Base-by-base conservation (phyloP, 164 flowering plant species). In the Macadamia integrifolia region DNA sequence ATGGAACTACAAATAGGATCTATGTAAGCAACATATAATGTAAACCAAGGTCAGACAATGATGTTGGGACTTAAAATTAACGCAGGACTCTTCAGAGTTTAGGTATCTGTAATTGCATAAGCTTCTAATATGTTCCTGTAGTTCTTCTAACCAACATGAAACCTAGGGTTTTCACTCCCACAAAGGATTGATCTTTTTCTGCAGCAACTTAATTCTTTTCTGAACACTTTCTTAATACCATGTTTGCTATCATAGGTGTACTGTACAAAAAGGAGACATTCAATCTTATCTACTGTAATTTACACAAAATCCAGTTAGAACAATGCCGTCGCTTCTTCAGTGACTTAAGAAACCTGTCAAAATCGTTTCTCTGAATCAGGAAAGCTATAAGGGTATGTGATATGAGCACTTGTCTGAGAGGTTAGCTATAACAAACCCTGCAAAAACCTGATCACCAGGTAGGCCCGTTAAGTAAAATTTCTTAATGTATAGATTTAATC, bases 341-440 rank as follows among this genome's bases (percentile, higher is more conserved):
- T 12, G 43, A n/a, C 50, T 62, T 29, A 3, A 18, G 23, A 23
- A 23, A 3, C 40, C 58, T 13, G 3, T n/a, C 6, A 42, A 8
- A n/a, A 12, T 28, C 18, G 15, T 14, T 7, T 56, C 32, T 56
- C 14, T 42, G 1, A 44, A 18, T 58, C 43, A 40, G 57, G 58
- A 63, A 12, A 15, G 60, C 61, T 59, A 57, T 32, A 55, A 57
- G 66, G 32, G 62, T 67, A 3, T 42, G 64, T 72, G 74, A 9
- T 12, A 58, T 3, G 76, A 71, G 28, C 74, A 77, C 73, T 66
- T 80, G 72, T 81, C 83, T 0, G 84, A 76, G 52, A 87, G 72
- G 71, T 87, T 87, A 56, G 91, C 89, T 18, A 85, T 75, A 3
- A 85, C 76, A 70, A 85, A 87, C 50, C 91, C 91, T 50, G 77